Evolutionary conservation across 176 grass and related monocot genomes (phyloP).

Genomic region (Neostapfia colusana): DNA sequence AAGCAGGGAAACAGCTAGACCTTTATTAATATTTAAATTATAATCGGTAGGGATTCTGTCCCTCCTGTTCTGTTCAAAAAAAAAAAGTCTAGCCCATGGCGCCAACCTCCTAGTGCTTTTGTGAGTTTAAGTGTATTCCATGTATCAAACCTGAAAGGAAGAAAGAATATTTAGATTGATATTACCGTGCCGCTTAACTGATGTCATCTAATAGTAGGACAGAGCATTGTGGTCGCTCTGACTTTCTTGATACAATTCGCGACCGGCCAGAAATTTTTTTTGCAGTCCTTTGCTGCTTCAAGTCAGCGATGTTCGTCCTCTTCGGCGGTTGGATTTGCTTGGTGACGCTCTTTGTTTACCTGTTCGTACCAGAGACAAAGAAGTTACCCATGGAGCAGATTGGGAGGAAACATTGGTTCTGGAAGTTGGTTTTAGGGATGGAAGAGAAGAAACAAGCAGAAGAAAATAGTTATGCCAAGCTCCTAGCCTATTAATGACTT

Average conservation of each 20-base stretch:
- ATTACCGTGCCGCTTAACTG: too few species aligned
- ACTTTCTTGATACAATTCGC: conserved; percentile 65
- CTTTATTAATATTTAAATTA: too few species aligned
- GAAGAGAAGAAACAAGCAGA: conserved; percentile 19
- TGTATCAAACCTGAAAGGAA: conserved; percentile 2
- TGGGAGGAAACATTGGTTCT: conserved; percentile 71
- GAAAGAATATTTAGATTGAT: conserved; percentile 9
- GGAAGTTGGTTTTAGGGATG: conserved; percentile 57
- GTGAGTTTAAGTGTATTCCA: neutral
- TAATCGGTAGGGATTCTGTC: too few species aligned
- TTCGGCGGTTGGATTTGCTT: conserved; percentile 57
- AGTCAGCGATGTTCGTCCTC: conserved; percentile 63
- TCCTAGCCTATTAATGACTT: conserved; percentile 19
- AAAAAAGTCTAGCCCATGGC: too few species aligned
- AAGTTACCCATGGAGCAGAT: conserved; percentile 78
- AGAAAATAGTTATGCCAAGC: neutral
- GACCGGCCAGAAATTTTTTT: conserved; percentile 65
- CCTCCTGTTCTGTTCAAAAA: too few species aligned
- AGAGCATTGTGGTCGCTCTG: conserved; percentile 73
- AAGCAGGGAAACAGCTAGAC: neutral
- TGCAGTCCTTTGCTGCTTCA: conserved; percentile 56
- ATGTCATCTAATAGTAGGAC: conserved; percentile 24
- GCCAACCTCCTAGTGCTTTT: neutral
- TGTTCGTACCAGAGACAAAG: conserved; percentile 77
- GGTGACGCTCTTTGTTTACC: conserved; percentile 61